A percentile compares a stretch with the other conserved stretches of the same genome.
Conservation (phyloP, 1,284 basidiomycete genomes). For the Malassezia nana region DNA sequence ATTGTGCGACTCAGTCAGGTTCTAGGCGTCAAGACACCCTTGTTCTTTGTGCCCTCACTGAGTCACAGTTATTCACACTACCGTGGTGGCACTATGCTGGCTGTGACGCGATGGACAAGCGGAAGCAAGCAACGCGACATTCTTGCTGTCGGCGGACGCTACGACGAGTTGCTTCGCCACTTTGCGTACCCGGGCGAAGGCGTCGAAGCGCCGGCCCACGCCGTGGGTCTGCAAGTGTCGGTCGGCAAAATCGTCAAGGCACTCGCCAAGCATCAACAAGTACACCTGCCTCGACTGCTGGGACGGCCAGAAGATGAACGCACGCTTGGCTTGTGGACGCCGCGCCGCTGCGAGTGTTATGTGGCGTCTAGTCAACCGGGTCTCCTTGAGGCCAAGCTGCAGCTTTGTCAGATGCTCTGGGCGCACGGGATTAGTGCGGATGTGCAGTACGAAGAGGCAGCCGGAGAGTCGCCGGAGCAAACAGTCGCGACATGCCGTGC, state of each 20-base stretch:
- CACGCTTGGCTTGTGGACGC: conserved; percentile 76
- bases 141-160: conserved; percentile 67
- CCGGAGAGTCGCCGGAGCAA: conserved; percentile 32
- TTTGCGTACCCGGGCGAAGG: conserved; percentile 53
- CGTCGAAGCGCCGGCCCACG: conserved; percentile 53
- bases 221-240: conserved; percentile 65
- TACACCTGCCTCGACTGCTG: conserved; percentile 60
- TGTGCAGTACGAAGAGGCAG: conserved; percentile 60
- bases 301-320: conserved; percentile 60
- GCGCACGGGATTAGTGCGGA: conserved; percentile 71
- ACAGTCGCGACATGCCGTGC: conserved; percentile 39
- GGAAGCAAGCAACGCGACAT: conserved; percentile 60
- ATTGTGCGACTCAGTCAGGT: conserved; percentile 58
- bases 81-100: conserved; percentile 64
- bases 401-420: conserved; percentile 69
- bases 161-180: conserved; percentile 62
- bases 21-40: conserved; percentile 58
- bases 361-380: conserved; percentile 68
- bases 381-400: conserved; percentile 64
- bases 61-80: conserved; percentile 59
- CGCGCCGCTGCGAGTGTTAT: conserved; percentile 64
- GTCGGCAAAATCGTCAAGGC: conserved; percentile 67
- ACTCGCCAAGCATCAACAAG: conserved; percentile 58
- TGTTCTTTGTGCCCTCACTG: conserved; percentile 61
- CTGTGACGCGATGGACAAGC: conserved; percentile 55